A percentile compares a stretch with the other conserved stretches of the same genome.
Evolutionary conservation across 495 filamentous ascomycete species (phyloP).

Genomic region (Hypoxylon trugodes): DNA sequence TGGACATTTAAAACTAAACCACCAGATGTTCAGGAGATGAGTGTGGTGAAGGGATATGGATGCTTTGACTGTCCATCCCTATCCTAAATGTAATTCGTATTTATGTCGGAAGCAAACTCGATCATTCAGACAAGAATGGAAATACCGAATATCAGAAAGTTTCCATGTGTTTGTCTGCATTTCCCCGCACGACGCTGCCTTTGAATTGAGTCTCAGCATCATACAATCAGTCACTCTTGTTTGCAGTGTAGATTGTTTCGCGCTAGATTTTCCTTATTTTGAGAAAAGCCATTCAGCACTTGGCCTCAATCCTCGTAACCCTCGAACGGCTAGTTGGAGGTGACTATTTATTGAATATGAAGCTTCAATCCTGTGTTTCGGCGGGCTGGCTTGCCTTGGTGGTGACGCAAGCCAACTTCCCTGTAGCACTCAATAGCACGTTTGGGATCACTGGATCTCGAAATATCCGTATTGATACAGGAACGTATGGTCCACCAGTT

Average conservation of each 20-base stretch:
- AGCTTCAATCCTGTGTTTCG: no score
- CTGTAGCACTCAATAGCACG: slow-evolving; percentile 8
- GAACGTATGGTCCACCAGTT: slow-evolving; percentile 47
- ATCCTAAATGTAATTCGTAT: slow-evolving; percentile 31
- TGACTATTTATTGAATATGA: no score
- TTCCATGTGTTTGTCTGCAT: no score
- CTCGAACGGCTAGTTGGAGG: no score
- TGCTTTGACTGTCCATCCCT: slow-evolving; percentile 73
- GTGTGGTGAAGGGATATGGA: slow-evolving; percentile 82
- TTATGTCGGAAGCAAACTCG: neutral
- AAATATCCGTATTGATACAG: slow-evolving; percentile 47
- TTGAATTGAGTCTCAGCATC: slow-evolving; percentile 11
- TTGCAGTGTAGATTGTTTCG: neutral
- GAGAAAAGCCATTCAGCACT: no score
- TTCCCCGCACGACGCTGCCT: slow-evolving; percentile 7
- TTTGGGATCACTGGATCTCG: slow-evolving; percentile 1
- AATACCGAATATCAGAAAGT: no score
- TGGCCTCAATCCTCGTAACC: no score
- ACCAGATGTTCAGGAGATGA: slow-evolving; percentile 76
- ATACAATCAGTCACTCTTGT: neutral
- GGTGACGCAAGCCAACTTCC: neutral
- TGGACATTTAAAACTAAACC: slow-evolving; percentile 80
- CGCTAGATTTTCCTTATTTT: no score
- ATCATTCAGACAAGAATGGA: no score
- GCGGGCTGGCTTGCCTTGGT: neutral